Evolutionary conservation across 192 early-diverging fungal species (phyloP).

Genomic region (Coemansia sp.): DNA sequence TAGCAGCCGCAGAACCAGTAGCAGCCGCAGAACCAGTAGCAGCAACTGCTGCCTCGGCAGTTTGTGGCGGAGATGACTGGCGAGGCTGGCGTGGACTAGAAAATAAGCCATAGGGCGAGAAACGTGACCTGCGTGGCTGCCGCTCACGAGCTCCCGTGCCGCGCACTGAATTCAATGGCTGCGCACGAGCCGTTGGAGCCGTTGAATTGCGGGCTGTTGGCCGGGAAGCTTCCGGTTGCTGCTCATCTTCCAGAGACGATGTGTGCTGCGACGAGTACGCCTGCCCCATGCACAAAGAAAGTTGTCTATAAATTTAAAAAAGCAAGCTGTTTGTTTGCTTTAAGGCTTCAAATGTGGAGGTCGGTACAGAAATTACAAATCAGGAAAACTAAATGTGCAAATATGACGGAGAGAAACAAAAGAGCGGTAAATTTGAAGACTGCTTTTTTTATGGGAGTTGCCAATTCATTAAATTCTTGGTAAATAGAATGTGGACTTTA

Average conservation of each 20-base stretch:
- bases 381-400: conserved; percentile 2
- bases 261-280: conserved; percentile 17
- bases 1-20: too few species aligned
- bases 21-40: too few species aligned
- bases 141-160: conserved; percentile 1
- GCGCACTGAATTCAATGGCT: conserved; percentile 5
- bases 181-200: background rate
- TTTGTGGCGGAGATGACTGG: too few species aligned
- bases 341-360: background rate
- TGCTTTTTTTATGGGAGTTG: background rate
- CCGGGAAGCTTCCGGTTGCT: background rate
- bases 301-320: background rate
- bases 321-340: too few species aligned
- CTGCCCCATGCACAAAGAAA: conserved; percentile 30
- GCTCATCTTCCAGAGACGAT: conserved; percentile 1
- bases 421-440: background rate
- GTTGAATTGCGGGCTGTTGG: background rate
- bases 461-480: too few species aligned
- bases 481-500: too few species aligned
- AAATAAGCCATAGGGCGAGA: conserved; percentile 23
- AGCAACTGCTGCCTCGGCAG: too few species aligned
- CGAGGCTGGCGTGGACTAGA: background rate
- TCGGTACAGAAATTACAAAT: conserved; percentile 1
- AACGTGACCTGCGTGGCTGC: conserved; percentile 16
- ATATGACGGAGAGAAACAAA: background rate